phyloP scores from a whole-genome alignment of 441 rosid genomes.

The Populus hybrid region DNA sequence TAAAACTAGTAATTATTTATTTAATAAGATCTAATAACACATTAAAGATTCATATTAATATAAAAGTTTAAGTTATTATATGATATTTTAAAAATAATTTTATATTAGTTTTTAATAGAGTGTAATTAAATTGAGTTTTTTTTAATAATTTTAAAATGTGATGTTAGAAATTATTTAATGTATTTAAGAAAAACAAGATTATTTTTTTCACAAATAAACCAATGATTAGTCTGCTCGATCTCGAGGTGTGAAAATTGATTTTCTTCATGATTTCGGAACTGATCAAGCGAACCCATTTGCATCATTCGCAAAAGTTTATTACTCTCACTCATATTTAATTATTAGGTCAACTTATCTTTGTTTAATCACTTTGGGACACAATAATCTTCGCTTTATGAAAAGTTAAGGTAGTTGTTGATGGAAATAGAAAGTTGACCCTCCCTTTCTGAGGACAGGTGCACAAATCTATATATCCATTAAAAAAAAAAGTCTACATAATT shows the following conservation, averaged over 20 bases:
- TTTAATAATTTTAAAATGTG: no score
- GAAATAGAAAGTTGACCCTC: not conserved
- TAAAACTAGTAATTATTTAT: no score
- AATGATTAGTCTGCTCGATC: not conserved
- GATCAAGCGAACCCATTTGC: not conserved
- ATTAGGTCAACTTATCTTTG: not conserved
- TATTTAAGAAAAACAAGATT: no score
- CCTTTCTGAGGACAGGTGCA: not conserved
- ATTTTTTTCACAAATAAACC: not conserved
- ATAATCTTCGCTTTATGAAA: not conserved
- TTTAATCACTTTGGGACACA: constrained; percentile 1
- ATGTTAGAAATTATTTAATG: no score
- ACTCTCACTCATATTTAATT: not conserved
- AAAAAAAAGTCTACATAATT: no score
- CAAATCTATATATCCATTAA: no score
- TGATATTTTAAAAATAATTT: no score
- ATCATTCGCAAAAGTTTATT: not conserved
- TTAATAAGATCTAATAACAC: no score
- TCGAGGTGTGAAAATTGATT: not conserved
- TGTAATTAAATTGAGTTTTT: no score
- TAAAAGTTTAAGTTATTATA: no score
- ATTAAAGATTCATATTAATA: no score
- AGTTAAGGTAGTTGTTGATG: not conserved
- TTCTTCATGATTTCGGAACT: not conserved
- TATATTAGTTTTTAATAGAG: no score